These are phyloP conservation scores for Caulochytrium protostelioides DNA, from an alignment of 371 early-diverging fungal genomes.

Conservation along the genomic window DNA sequence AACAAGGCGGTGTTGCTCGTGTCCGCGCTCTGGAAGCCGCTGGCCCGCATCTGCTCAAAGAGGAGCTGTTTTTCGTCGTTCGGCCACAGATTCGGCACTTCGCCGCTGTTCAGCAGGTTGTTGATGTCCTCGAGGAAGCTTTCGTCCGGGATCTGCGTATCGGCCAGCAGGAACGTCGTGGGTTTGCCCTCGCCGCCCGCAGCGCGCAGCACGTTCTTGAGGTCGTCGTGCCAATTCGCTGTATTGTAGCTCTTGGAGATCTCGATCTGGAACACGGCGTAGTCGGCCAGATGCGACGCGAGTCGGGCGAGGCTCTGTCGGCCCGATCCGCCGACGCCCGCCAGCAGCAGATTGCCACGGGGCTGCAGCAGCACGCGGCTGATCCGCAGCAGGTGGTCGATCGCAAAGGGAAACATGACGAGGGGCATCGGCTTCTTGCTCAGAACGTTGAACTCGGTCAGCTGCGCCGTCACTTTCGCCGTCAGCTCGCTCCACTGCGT, in stretches of 20 bases:
- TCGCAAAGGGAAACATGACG: conserved; percentile 29
- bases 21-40: conserved; percentile 8
- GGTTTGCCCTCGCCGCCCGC: conserved; percentile 20
- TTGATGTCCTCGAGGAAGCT: conserved; percentile 28
- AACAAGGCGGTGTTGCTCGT: conserved; percentile 18
- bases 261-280: conserved; percentile 25
- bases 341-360: conserved; percentile 23
- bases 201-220: conserved; percentile 22
- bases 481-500: conserved; percentile 15
- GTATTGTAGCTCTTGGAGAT: conserved; percentile 23
- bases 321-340: conserved; percentile 31
- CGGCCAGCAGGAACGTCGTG: conserved; percentile 26
- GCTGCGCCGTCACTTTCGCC: conserved; percentile 15
- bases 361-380: conserved; percentile 26
- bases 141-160: conserved; percentile 30
- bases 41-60: conserved; percentile 22
- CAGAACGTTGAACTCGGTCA: conserved; percentile 20
- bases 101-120: conserved; percentile 28
- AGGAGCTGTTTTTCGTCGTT: conserved; percentile 26
- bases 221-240: conserved; percentile 26
- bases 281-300: conserved; percentile 27
- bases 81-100: conserved; percentile 27
- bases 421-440: conserved; percentile 32
- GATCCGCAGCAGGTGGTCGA: conserved; percentile 27
- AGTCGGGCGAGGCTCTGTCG: conserved; percentile 23